These are phyloP conservation scores for Papiliotrema terrestris DNA, from an alignment of 1,284 basidiomycete genomes.

Conservation along the genomic window DNA sequence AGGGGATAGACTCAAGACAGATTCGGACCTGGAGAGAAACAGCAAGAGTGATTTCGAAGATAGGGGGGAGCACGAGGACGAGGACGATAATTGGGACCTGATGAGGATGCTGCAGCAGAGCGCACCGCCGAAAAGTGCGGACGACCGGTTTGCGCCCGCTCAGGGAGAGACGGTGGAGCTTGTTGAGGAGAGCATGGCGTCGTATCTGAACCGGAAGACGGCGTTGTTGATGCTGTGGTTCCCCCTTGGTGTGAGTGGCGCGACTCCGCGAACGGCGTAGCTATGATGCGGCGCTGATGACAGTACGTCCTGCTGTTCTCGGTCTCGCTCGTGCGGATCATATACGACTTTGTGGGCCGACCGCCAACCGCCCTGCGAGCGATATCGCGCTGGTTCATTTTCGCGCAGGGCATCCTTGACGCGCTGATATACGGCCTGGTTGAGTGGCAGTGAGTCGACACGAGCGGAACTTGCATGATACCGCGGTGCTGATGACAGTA, in stretches of 20 bases:
- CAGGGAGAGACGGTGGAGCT: constrained; percentile 35
- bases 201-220: constrained; percentile 50
- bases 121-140: constrained; percentile 10
- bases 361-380: constrained; percentile 41
- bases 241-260: constrained; percentile 44
- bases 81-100: constrained; percentile 40
- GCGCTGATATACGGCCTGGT: constrained; percentile 49
- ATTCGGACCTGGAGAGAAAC: background rate
- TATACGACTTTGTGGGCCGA: constrained; percentile 44
- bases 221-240: constrained; percentile 49
- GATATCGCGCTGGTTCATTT: constrained; percentile 48
- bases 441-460: constrained; percentile 45
- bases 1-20: background rate
- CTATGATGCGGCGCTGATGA: background rate
- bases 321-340: constrained; percentile 47
- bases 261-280: background rate
- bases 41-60: background rate
- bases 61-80: constrained; percentile 15
- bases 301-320: constrained; percentile 48
- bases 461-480: background rate
- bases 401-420: constrained; percentile 47
- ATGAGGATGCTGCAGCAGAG: constrained; percentile 33
- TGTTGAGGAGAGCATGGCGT: constrained; percentile 45
- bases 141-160: constrained; percentile 22
- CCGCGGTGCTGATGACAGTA: constrained; percentile 12